phyloP scores from a whole-genome alignment of 768 basidiomycete species.

The Russula earlei region DNA sequence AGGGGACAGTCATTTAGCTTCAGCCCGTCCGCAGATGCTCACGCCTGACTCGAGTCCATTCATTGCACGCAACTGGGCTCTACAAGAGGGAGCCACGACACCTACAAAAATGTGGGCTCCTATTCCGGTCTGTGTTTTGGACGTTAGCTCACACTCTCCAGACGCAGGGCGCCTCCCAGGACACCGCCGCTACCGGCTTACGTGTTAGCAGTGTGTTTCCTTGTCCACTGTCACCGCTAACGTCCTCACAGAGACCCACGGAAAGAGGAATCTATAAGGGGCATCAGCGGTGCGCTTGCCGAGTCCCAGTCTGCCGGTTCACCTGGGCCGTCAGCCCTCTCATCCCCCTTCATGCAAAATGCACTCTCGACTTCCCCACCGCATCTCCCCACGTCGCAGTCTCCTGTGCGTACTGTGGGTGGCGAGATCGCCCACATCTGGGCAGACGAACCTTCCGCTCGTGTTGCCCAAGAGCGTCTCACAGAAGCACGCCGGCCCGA shows the following conservation, averaged over 20 bases:
- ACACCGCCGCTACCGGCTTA: conserved; percentile 2
- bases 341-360: conserved; percentile 28
- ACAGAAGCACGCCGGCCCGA: conserved; percentile 60
- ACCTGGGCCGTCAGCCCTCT: conserved; percentile 22
- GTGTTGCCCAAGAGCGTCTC: conserved; percentile 40
- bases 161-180: conserved; percentile 8
- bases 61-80: conserved; percentile 11
- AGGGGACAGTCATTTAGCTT: not conserved
- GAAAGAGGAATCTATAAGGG: conserved; percentile 5
- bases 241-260: not conserved
- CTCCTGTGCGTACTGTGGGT: conserved; percentile 28
- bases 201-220: not conserved
- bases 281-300: conserved; percentile 9
- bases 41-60: conserved; percentile 18
- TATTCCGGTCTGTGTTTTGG: not conserved
- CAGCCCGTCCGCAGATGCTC: conserved; percentile 11
- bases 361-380: conserved; percentile 11
- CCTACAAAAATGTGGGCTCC: conserved; percentile 9
- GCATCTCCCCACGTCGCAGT: conserved; percentile 20
- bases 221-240: not conserved
- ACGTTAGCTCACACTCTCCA: conserved; percentile 1
- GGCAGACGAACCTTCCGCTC: conserved; percentile 42
- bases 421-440: conserved; percentile 55
- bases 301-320: conserved; percentile 19
- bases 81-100: conserved; percentile 13